Evolutionary conservation across 495 filamentous ascomycete species (phyloP), one percentile per base, ranked within the genome.

Genomic region (Xylaria sp.): DNA sequence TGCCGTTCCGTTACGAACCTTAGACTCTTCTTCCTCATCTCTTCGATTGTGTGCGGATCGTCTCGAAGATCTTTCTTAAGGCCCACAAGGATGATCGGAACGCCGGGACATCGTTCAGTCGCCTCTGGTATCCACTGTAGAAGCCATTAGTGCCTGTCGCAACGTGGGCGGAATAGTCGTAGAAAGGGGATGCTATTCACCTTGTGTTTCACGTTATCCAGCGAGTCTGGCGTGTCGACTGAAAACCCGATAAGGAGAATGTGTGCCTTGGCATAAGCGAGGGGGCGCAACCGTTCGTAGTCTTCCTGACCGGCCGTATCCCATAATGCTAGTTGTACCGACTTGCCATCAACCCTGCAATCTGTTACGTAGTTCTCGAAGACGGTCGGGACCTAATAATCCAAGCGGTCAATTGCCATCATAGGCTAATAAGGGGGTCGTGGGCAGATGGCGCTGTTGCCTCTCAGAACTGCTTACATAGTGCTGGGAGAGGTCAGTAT

Each of bases 311-410:
- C 96, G n/a, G 96, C 96, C 52, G 96, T 99, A 91, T 99, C 96
- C 96, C 96, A 99, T 74, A 99, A 84, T 70, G 96, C 96, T 73
- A 99, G 88, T 88, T 99, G 97, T 44, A 99, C 96, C 43, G 94
- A 97, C 78, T 97, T 97, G 67, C 95, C 95, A 81, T 99, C 96
- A 69, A 99, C 97, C 82, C 97, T 89, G 83, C 97, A 98, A 85
- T 99, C 96, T 73, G 96, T 98, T 68, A 99, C 96, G 77, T 99
- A 99, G 85, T 98, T 99, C 82, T 99, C 96, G 82, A 99, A 99
- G 50, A 99, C 96, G 72, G 96, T 99, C 0, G 96, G 96, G 52
- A 98, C 97, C 90, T 99, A 90, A 55, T 35, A 55, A 43, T 44
- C 37, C 61, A 33, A 40, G 73, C 70, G 21, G 61, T 66, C 71